These are phyloP conservation scores for Ceratocystis ficicola DNA, from an alignment of 2,329 filamentous ascomycete genomes.

Conservation along the genomic window DNA sequence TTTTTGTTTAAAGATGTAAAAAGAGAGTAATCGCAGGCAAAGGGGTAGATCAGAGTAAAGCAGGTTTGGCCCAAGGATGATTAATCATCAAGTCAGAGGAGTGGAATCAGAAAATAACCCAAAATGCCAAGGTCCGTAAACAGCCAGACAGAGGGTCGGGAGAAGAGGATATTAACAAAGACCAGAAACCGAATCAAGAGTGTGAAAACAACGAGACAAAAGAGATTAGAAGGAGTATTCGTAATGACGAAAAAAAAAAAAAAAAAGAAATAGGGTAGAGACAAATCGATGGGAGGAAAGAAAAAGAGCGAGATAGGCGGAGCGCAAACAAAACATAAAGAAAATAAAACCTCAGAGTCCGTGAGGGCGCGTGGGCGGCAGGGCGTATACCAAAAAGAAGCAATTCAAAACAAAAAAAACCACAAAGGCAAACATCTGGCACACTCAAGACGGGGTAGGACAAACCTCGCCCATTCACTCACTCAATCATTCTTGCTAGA, in stretches of 20 bases:
- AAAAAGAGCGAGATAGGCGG: slow-evolving; percentile 1
- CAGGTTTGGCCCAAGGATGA: too few relatives aligned
- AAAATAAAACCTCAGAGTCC: slow-evolving; percentile 10
- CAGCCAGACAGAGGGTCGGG: too few relatives aligned
- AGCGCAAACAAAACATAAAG: background rate
- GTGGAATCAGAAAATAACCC: too few relatives aligned
- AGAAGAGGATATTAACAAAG: background rate
- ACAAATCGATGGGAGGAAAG: background rate
- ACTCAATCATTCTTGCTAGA: slow-evolving; percentile 17
- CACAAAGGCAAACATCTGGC: slow-evolving; percentile 1
- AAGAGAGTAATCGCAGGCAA: too few relatives aligned
- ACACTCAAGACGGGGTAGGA: background rate
- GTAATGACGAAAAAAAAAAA: background rate
- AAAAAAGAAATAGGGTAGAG: background rate
- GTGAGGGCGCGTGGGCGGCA: slow-evolving; percentile 10
- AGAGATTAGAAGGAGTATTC: background rate
- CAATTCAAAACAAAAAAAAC: slow-evolving; percentile 8
- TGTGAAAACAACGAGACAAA: background rate
- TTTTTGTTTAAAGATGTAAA: too few relatives aligned
- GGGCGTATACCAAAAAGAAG: slow-evolving; percentile 10
- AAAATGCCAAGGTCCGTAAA: too few relatives aligned
- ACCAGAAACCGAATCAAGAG: background rate
- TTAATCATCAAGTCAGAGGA: too few relatives aligned
- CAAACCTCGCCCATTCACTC: background rate
- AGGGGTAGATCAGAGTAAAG: too few relatives aligned